These are phyloP conservation scores for Lasiodiplodia hormozganensis DNA, from an alignment of 2,329 filamentous ascomycete genomes.

Conservation along the genomic window DNA sequence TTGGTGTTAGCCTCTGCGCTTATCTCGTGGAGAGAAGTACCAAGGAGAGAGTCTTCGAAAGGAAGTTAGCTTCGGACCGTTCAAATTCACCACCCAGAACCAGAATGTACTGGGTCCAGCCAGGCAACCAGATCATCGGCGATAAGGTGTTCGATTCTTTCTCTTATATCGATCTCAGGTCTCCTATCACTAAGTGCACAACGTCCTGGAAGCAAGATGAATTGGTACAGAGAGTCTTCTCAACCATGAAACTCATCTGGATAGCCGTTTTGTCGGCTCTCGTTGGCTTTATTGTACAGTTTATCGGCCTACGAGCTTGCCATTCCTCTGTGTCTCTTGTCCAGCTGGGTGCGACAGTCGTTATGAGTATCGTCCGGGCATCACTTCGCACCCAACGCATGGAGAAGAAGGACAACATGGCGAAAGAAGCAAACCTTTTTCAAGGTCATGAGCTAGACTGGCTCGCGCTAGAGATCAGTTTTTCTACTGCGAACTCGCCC, in stretches of 20 bases:
- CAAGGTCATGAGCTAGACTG: too few species aligned
- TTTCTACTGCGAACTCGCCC: too few species aligned
- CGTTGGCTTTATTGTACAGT: conserved; percentile 48
- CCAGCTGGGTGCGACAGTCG: conserved; percentile 37
- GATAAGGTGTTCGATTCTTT: conserved; percentile 43
- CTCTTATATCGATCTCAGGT: conserved; percentile 20
- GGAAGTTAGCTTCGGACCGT: too few species aligned
- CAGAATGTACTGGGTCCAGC: conserved; percentile 48
- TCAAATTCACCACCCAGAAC: conserved; percentile 34
- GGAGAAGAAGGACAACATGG: too few species aligned
- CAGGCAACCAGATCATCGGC: conserved; percentile 39
- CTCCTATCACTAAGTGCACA: not conserved
- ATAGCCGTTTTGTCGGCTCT: conserved; percentile 37
- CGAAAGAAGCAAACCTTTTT: too few species aligned
- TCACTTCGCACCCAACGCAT: too few species aligned
- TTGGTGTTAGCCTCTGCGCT: conserved; percentile 38
- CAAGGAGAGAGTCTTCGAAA: conserved; percentile 33
- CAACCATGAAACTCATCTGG: not conserved
- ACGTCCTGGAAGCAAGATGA: conserved; percentile 28
- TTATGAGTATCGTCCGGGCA: too few species aligned
- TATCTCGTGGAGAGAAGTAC: conserved; percentile 42
- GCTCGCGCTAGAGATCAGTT: too few species aligned
- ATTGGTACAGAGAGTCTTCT: not conserved
- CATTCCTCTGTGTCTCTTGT: conserved; percentile 47
- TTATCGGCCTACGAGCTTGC: conserved; percentile 47